Base-by-base conservation (phyloP, 164 flowering plant species). In the Tinospora cordifolia region DNA sequence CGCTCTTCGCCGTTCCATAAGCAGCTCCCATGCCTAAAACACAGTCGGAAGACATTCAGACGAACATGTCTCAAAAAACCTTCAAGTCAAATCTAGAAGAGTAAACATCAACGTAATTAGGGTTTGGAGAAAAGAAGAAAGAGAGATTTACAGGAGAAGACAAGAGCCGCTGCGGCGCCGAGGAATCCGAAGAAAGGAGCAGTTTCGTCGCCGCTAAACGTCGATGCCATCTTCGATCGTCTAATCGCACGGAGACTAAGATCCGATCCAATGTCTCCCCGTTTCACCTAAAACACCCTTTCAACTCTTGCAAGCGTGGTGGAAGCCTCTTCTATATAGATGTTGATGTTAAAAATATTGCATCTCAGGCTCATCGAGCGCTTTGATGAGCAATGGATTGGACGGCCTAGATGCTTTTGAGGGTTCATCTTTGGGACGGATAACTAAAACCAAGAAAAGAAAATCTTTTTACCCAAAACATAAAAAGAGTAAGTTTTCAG, bases 1-100 rank as follows among this genome's bases (percentile, higher is more conserved):
- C 96, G 63, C 93, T 90, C 87, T 90, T 90, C 41, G 91, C 96
- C 8, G 93, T 89, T 21, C 96, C 96, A 62, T 90, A 90, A 22
- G 96, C 96, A n/a, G 96, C 96, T 69, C 93, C 96, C 96, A 90
- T 90, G 72, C 96, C 96, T 90, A 77, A 51, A 72, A 51, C 34
- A 62, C 39, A 51, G 30, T 0, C 40, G 11, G n/a, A 62, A 11
- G 22, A 63, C 51, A 72, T 47, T 27, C 57, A 12, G 63, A 66
- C n/a, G n/a, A 27, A 66, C 57, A 39, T 40, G 38, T 40, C 41
- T 67, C 57, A n/a, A 57, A n/a, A n/a, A 72, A 70, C 59, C 72
- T 68, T 62, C 10, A n/a, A 15, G 15, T 12, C 22, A 30, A 69
- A 49, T 39, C 25, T 3, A 73, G 0, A 65, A 0, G n/a, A 62